Evolutionary conservation across 2,329 filamentous ascomycete genomes (phyloP).

Genomic region (Trichoderma arundinaceum): DNA sequence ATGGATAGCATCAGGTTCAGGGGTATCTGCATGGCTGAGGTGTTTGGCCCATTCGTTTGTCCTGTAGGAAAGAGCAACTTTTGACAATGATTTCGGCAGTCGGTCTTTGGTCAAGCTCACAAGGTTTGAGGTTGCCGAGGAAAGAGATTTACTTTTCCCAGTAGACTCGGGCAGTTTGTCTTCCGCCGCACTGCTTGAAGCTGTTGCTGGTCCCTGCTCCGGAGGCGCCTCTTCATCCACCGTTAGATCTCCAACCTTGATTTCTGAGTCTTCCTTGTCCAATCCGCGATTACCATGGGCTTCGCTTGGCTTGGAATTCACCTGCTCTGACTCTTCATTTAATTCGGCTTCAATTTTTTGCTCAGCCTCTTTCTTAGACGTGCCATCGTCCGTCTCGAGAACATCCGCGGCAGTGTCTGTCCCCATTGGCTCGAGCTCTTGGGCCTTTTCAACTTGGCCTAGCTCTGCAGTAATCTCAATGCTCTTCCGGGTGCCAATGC

Average conservation of each 20-base stretch:
- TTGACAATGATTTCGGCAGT: constrained; percentile 74
- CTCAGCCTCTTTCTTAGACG: background rate
- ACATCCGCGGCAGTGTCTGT: background rate
- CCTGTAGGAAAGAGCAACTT: constrained; percentile 79
- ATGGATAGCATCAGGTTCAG: constrained; percentile 67
- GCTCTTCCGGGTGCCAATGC: constrained; percentile 38
- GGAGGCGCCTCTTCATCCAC: constrained; percentile 21
- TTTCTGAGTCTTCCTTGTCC: background rate
- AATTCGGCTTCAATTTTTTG: background rate
- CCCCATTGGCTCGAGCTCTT: background rate
- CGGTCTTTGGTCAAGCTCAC: constrained; percentile 62
- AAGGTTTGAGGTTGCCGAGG: constrained; percentile 51
- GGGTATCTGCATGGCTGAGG: constrained; percentile 75
- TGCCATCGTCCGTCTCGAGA: background rate
- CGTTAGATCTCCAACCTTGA: background rate
- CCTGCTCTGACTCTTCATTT: background rate
- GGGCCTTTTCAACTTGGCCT: constrained; percentile 32
- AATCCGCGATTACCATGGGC: background rate
- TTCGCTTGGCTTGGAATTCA: background rate
- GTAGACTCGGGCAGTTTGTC: constrained; percentile 35
- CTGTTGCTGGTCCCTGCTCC: constrained; percentile 17
- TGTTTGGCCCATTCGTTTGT: constrained; percentile 98
- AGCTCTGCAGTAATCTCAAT: constrained; percentile 52
- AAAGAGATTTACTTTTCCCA: constrained; percentile 49
- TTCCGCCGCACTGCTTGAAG: constrained; percentile 13